Conservation (phyloP, 352 stramenopile genomes). For the Phytophthora chlamydospora region DNA sequence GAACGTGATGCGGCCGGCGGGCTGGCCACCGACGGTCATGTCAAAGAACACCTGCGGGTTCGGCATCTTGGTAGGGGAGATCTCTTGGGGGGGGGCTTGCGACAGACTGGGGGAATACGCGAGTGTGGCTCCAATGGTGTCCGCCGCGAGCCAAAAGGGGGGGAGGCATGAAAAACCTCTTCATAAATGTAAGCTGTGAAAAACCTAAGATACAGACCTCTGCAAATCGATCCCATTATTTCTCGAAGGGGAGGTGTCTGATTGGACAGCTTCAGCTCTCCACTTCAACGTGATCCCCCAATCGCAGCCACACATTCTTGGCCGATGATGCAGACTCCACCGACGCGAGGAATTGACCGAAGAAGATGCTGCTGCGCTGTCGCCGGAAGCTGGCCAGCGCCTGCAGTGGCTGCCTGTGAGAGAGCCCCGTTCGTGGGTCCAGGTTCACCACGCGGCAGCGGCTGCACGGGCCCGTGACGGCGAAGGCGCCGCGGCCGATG, state of each 20-base stretch:
- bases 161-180: slow-evolving; percentile 32
- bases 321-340: not conserved
- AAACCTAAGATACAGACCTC: slow-evolving; percentile 35
- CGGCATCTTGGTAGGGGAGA: slow-evolving; percentile 53
- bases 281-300: slow-evolving; percentile 37
- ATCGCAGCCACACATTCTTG: slow-evolving; percentile 44
- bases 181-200: slow-evolving; percentile 1
- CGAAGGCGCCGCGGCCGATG: slow-evolving; percentile 51
- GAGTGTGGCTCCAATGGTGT: too few species aligned
- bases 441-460: slow-evolving; percentile 89
- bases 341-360: slow-evolving; percentile 77
- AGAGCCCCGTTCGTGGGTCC: slow-evolving; percentile 68
- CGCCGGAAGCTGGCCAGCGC: slow-evolving; percentile 77
- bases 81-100: slow-evolving; percentile 30
- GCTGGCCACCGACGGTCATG: slow-evolving; percentile 94
- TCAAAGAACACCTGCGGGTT: slow-evolving; percentile 98
- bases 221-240: slow-evolving; percentile 10
- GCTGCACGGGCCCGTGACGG: slow-evolving; percentile 70
- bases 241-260: slow-evolving; percentile 7
- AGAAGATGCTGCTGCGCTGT: slow-evolving; percentile 79
- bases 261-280: not conserved
- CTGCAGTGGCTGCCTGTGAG: slow-evolving; percentile 63
- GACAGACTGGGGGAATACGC: slow-evolving; percentile 36
- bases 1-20: slow-evolving; percentile 91
- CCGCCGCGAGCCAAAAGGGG: not conserved